Conservation (phyloP, 2,329 filamentous ascomycete genomes). For the Epichloe amarillans region DNA sequence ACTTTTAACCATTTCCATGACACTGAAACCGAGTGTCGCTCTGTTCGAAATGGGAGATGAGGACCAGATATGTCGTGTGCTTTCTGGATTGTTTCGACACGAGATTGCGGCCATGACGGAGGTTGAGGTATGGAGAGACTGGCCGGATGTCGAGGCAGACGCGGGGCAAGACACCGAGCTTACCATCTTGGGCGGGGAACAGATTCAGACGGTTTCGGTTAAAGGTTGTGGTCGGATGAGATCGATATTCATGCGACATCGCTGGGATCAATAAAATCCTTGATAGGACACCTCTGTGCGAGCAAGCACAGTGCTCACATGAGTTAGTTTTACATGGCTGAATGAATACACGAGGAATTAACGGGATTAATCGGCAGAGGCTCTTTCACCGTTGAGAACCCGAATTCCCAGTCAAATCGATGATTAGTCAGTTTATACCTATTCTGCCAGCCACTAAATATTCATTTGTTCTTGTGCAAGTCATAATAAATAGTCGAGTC, state of each 20-base stretch:
- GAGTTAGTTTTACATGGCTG: too few species aligned
- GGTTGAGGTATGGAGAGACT: conserved; percentile 62
- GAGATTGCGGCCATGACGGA: conserved; percentile 16
- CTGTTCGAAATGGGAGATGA: conserved; percentile 62
- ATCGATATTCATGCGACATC: conserved; percentile 21
- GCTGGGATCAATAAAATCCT: background rate
- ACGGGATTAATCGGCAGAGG: background rate
- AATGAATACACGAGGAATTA: background rate
- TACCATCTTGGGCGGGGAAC: conserved; percentile 9
- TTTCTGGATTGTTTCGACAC: conserved; percentile 27
- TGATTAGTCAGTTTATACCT: background rate
- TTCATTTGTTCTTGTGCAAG: background rate
- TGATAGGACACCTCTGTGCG: background rate
- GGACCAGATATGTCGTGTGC: conserved; percentile 53
- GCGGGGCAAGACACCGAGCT: conserved; percentile 15
- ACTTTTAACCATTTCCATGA: conserved; percentile 41
- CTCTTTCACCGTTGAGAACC: background rate
- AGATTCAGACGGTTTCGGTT: conserved; percentile 19
- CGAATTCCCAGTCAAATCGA: background rate
- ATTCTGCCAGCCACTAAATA: too few species aligned
- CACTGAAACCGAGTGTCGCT: conserved; percentile 38
- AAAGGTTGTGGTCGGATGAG: conserved; percentile 35
- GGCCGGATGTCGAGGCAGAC: conserved; percentile 30
- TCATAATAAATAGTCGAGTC: background rate
- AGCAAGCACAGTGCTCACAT: background rate